Percentiles rank a stretch among this genome's conserved stretches.
Conservation (phyloP, 2,329 filamentous ascomycete species). For the Colletotrichum salicis region DNA sequence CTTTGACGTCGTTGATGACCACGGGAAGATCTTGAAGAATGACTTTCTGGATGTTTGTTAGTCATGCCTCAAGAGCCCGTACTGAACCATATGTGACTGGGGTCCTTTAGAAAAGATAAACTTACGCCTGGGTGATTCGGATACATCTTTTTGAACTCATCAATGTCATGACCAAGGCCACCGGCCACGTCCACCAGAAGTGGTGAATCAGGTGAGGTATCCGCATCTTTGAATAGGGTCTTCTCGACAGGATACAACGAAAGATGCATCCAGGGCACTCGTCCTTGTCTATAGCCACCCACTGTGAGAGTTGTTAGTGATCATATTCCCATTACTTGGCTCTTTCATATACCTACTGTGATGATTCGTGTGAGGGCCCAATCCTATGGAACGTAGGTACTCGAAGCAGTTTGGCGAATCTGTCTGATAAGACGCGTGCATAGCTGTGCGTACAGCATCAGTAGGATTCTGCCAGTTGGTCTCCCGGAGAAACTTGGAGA, state of each 20-base stretch:
- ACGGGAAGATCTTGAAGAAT: constrained; percentile 59
- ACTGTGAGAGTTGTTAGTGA: constrained; percentile 51
- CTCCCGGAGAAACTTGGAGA: constrained; percentile 44
- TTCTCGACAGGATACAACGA: constrained; percentile 47
- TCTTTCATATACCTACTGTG: not conserved
- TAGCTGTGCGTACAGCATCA: constrained; percentile 42
- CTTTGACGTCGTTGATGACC: constrained; percentile 48
- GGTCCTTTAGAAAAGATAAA: too few relatives aligned
- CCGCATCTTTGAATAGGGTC: constrained; percentile 42
- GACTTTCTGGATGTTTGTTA: constrained; percentile 40
- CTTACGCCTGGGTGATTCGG: constrained; percentile 38
- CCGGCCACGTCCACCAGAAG: constrained; percentile 51
- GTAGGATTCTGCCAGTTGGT: constrained; percentile 44
- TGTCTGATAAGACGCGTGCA: constrained; percentile 48
- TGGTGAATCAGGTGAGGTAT: constrained; percentile 36
- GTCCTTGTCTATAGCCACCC: constrained; percentile 47
- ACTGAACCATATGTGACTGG: too few relatives aligned
- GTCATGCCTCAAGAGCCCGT: too few relatives aligned
- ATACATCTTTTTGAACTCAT: constrained; percentile 47
- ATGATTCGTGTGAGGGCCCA: not conserved
- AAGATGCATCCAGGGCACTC: constrained; percentile 46
- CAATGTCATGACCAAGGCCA: constrained; percentile 48
- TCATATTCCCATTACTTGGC: not conserved
- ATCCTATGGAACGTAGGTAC: constrained; percentile 41
- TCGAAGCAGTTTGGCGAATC: constrained; percentile 49